Evolutionary conservation across 306 rosid species (phyloP), one percentile per base, ranked within the genome.

Genomic region (Alnus glutinosa): DNA sequence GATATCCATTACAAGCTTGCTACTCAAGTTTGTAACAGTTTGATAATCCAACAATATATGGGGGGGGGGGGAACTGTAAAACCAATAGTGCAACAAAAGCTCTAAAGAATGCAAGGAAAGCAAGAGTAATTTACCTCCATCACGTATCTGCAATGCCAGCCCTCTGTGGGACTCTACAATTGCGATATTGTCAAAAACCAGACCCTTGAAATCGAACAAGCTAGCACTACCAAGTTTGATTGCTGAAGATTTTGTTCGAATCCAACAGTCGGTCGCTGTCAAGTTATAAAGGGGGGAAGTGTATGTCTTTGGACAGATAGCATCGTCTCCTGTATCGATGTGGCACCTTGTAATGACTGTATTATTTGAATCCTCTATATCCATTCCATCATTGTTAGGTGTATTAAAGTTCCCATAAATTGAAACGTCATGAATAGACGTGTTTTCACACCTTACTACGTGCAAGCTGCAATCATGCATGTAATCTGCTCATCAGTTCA

Each of bases 281-380:
- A 94, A 82, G 79, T 92, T 92, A 80, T 85, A 81, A 15, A 94
- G 85, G 19, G 98, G 92, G 52, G 92, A 91, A 10, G 89, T 81
- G 74, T 54, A 89, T 12, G 98, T 83, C 85, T 94, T 94, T 9
- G 97, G 97, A 84, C 97, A 92, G 77, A 94, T 91, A 28, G 97
- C 98, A 87, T 94, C 98, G 76, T 94, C 98, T 32, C 97, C 97
- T 7, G 97, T 94, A 77, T 94, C 87, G 6, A 94, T 94, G 86
- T 86, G 93, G 83, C 97, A 90, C 77, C 94, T 72, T 11, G 85
- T 90, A 78, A 94, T 92, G 5, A 85, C 51, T 5, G 97, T 92
- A 80, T 94, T 89, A 55, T 94, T 94, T 36, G 98, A 92, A 85
- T 94, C 98, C 83, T 94, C 98, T 5, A 94, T 91, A 75, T 92